A percentile compares a stretch with the other conserved stretches of the same genome.
These are phyloP conservation scores for Entonaema liquescens DNA, from an alignment of 495 filamentous ascomycete genomes.

Conservation along the genomic window DNA sequence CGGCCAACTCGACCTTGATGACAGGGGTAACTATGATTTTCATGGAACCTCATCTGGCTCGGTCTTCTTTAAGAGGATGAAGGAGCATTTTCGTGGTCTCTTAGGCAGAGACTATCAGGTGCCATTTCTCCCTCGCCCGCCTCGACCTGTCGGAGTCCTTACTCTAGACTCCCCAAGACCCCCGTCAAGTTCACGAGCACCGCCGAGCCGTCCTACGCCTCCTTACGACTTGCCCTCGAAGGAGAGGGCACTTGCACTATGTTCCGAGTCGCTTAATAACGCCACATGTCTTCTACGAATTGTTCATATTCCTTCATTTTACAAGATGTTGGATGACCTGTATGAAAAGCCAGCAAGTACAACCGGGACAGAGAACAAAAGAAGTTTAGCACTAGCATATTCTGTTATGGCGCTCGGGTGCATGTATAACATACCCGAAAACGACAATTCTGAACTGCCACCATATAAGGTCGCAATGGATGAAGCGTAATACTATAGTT, in stretches of 20 bases:
- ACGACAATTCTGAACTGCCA: slow-evolving; percentile 38
- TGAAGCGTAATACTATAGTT: slow-evolving; percentile 70
- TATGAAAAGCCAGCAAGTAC: slow-evolving; percentile 77
- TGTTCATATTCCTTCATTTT: slow-evolving; percentile 90
- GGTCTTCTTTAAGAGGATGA: slow-evolving; percentile 83
- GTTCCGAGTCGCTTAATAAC: slow-evolving; percentile 80
- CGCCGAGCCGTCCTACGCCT: slow-evolving; percentile 65
- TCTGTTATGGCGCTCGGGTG: slow-evolving; percentile 85
- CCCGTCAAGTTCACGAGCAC: slow-evolving; percentile 61
- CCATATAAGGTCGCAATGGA: slow-evolving; percentile 76
- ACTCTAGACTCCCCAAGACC: slow-evolving; percentile 78
- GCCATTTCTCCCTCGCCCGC: slow-evolving; percentile 58
- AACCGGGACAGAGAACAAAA: slow-evolving; percentile 77
- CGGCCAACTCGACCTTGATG: slow-evolving; percentile 89
- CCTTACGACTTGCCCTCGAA: slow-evolving; percentile 76
- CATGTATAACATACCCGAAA: slow-evolving; percentile 73
- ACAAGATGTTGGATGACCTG: slow-evolving; percentile 76
- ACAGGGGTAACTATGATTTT: slow-evolving; percentile 92
- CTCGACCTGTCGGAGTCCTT: slow-evolving; percentile 48
- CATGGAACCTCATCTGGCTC: slow-evolving; percentile 92
- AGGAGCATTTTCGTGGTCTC: slow-evolving; percentile 77
- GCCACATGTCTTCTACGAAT: slow-evolving; percentile 84
- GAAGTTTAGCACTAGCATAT: slow-evolving; percentile 85
- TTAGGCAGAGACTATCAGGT: slow-evolving; percentile 63
- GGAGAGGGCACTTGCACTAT: slow-evolving; percentile 72